A percentile compares a stretch with the other conserved stretches of the same genome.
Evolutionary conservation across 2,329 filamentous ascomycete species (phyloP).

Genomic region (Coniochaeta pulveracea): DNA sequence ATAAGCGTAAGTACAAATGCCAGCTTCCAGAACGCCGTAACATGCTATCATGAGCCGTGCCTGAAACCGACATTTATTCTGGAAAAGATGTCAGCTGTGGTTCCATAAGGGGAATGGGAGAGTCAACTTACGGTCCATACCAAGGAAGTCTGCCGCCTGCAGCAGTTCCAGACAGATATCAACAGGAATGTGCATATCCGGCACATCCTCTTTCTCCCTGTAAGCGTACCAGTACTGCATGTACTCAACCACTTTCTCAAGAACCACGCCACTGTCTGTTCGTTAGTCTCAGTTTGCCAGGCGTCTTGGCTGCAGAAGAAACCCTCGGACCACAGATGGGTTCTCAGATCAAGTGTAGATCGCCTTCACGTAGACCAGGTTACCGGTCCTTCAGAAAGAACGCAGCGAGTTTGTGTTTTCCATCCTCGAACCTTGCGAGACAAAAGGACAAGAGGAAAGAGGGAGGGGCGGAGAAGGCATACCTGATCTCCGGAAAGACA

Average conservation of each 20-base stretch:
- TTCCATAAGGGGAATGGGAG: neutral
- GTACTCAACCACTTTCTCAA: constrained; percentile 76
- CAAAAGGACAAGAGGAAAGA: constrained; percentile 3
- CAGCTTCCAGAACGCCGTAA: neutral
- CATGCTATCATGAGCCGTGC: too few species aligned
- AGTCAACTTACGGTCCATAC: constrained; percentile 45
- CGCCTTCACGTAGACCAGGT: constrained; percentile 25
- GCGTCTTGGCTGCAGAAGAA: neutral
- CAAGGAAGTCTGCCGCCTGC: constrained; percentile 67
- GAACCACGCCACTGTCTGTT: constrained; percentile 49
- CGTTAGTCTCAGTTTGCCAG: neutral
- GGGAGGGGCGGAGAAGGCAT: constrained; percentile 22
- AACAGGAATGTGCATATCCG: constrained; percentile 70
- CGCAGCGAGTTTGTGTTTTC: constrained; percentile 26
- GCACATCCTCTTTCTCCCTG: constrained; percentile 57
- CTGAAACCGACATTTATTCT: constrained; percentile 5
- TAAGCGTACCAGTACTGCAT: constrained; percentile 74
- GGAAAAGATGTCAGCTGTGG: constrained; percentile 1
- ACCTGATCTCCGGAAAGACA: constrained; percentile 65
- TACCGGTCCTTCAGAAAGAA: constrained; percentile 36
- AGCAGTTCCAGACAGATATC: constrained; percentile 69
- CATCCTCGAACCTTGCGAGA: constrained; percentile 19
- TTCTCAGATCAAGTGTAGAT: constrained; percentile 56
- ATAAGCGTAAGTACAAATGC: neutral
- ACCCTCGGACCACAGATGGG: constrained; percentile 1